Percentiles rank a stretch among this genome's conserved stretches.
Conservation (phyloP, 2,329 filamentous ascomycete genomes). For the Dothideomycetes sp. region DNA sequence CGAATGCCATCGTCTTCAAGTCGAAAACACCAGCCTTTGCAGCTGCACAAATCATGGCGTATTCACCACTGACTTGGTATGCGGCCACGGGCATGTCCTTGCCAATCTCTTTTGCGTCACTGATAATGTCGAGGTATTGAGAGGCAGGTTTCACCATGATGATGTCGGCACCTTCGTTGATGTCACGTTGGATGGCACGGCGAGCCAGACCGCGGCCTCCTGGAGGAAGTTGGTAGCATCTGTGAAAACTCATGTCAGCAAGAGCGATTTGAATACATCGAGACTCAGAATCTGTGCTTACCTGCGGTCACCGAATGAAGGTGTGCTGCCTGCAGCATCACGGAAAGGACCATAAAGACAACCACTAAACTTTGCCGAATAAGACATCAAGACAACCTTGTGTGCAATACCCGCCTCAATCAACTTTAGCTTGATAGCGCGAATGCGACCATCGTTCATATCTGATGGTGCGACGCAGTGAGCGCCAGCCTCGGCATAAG, state of each 20-base stretch:
- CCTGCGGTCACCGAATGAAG: constrained; percentile 81
- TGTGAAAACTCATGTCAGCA: no score
- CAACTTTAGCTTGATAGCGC: constrained; percentile 94
- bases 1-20: constrained; percentile 86
- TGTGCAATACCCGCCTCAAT: constrained; percentile 93
- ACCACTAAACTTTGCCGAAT: constrained; percentile 94
- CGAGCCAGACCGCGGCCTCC: constrained; percentile 86
- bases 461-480: constrained; percentile 96
- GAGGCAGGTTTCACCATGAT: constrained; percentile 99
- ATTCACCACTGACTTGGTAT: constrained; percentile 96
- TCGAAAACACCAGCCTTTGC: constrained; percentile 97
- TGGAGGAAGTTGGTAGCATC: constrained; percentile 93
- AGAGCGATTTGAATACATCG: no score
- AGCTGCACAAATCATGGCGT: constrained; percentile 92
- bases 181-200: constrained; percentile 81
- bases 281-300: no score
- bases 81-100: constrained; percentile 87
- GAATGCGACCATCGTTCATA: constrained; percentile 97
- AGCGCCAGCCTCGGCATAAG: constrained; percentile 89
- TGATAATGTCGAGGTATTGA: constrained; percentile 95
- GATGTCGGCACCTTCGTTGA: constrained; percentile 87
- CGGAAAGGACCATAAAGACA: constrained; percentile 96
- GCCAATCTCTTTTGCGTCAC: constrained; percentile 89
- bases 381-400: constrained; percentile 89
- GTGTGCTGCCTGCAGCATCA: constrained; percentile 83